These are phyloP conservation scores for Candida tibetensis DNA, from an alignment of 805 yeast genomes.

Conservation along the genomic window DNA sequence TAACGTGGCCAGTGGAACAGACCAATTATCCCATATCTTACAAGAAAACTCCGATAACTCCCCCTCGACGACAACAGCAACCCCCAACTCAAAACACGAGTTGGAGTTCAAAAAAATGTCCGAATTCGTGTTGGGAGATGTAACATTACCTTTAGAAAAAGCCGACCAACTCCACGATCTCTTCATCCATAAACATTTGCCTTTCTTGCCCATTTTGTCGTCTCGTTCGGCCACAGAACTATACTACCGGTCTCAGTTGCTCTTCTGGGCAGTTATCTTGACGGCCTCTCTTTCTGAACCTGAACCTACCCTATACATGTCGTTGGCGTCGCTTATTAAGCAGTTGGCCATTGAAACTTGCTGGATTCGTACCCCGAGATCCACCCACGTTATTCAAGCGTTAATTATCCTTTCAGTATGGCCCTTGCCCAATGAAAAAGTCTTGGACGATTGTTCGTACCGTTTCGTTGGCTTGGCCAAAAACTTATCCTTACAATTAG, in stretches of 20 bases:
- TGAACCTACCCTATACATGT: conserved; percentile 75
- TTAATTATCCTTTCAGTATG: conserved; percentile 78
- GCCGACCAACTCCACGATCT: conserved; percentile 72
- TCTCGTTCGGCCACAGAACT: conserved; percentile 71
- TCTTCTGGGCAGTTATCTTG: conserved; percentile 88
- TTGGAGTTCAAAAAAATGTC: conserved; percentile 32
- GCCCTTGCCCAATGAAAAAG: conserved; percentile 93
- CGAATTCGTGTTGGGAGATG: conserved; percentile 77
- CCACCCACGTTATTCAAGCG: conserved; percentile 92
- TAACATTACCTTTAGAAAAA: conserved; percentile 58
- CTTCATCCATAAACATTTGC: conserved; percentile 65
- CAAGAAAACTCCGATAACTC: conserved; percentile 31
- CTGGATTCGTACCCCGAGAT: conserved; percentile 90
- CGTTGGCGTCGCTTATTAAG: conserved; percentile 72
- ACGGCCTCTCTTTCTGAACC: conserved; percentile 87
- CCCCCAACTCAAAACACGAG: conserved; percentile 5
- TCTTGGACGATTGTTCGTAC: conserved; percentile 87
- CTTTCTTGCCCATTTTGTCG: conserved; percentile 75
- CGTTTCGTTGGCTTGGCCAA: conserved; percentile 87
- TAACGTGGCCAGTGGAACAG: conserved; percentile 8
- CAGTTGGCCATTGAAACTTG: conserved; percentile 89
- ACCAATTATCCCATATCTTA: conserved; percentile 18
- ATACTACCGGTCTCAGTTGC: conserved; percentile 75
- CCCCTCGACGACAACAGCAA: conserved; percentile 16
- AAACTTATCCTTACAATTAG: conserved; percentile 77